Evolutionary conservation across 1,284 basidiomycete species (phyloP).

Genomic region (Moesziomyces sp.): DNA sequence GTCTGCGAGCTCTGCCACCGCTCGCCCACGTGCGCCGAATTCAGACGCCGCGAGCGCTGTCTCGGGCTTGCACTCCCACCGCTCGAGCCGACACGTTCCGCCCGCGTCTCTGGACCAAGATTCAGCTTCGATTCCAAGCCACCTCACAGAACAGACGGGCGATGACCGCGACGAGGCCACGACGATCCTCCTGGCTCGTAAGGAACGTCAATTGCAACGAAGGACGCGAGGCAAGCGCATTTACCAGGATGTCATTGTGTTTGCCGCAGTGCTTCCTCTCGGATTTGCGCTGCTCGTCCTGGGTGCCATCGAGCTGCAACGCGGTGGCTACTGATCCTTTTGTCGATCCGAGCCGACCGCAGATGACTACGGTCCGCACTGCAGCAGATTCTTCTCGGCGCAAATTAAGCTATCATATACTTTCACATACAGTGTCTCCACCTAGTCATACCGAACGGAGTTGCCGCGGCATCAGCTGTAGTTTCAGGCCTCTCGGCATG

Average conservation of each 20-base stretch:
- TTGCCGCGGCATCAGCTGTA: conserved; percentile 5
- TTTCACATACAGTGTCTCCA: no score
- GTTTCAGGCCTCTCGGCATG: neutral
- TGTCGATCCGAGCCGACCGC: neutral
- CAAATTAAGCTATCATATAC: no score
- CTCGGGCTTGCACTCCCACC: conserved; percentile 1
- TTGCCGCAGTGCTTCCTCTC: conserved; percentile 51
- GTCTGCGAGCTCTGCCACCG: neutral
- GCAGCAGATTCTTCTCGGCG: no score
- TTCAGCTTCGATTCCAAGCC: conserved; percentile 37
- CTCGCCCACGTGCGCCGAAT: neutral
- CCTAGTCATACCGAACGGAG: neutral
- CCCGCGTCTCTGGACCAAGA: conserved; percentile 6
- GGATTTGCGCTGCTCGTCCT: conserved; percentile 48
- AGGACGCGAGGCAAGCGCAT: conserved; percentile 45
- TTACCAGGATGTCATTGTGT: conserved; percentile 53
- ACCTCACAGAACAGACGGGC: conserved; percentile 42
- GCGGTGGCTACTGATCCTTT: conserved; percentile 35
- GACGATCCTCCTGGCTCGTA: conserved; percentile 59
- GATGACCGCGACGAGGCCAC: conserved; percentile 56
- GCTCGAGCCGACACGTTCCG: conserved; percentile 17
- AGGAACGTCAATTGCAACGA: conserved; percentile 61
- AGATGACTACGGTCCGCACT: neutral
- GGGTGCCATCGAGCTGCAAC: conserved; percentile 42
- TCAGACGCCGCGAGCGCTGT: neutral